A percentile compares a stretch with the other conserved stretches of the same genome.
Evolutionary conservation across 768 basidiomycete species (phyloP).

Genomic region (Hygrophoropsis aurantiaca): DNA sequence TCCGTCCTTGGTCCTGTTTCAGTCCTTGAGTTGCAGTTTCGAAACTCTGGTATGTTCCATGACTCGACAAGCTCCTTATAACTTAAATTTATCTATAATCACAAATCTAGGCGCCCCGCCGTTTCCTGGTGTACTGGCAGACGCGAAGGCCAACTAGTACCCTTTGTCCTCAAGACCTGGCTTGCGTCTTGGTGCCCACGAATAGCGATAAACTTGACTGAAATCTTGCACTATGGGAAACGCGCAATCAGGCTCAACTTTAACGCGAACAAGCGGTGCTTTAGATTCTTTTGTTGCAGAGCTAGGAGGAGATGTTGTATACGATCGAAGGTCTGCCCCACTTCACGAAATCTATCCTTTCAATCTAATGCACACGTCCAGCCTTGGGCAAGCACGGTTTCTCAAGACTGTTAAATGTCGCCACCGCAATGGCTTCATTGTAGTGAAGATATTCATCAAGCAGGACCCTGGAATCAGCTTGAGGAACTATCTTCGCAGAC

Average conservation of each 20-base stretch:
- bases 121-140: too few relatives aligned
- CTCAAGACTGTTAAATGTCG: slow-evolving; percentile 87
- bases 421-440: slow-evolving; percentile 78
- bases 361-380: slow-evolving; percentile 2
- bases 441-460: slow-evolving; percentile 96
- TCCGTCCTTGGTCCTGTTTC: too few relatives aligned
- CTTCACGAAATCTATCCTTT: too few relatives aligned
- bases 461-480: slow-evolving; percentile 84
- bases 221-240: slow-evolving; percentile 66
- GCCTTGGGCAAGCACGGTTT: slow-evolving; percentile 30
- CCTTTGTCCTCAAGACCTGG: too few relatives aligned
- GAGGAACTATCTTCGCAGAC: slow-evolving; percentile 65
- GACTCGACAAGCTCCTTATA: too few relatives aligned
- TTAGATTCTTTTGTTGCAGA: slow-evolving; percentile 91
- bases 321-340: slow-evolving; percentile 82
- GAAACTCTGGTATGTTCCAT: too few relatives aligned
- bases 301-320: slow-evolving; percentile 81
- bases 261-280: slow-evolving; percentile 75
- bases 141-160: too few relatives aligned
- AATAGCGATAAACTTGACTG: too few relatives aligned
- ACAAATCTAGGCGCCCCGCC: too few relatives aligned
- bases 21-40: too few relatives aligned
- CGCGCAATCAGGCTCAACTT: slow-evolving; percentile 64
- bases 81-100: too few relatives aligned
- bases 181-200: too few relatives aligned